Base-by-base conservation (phyloP, 768 basidiomycete genomes). In the Leccinellum albellum region DNA sequence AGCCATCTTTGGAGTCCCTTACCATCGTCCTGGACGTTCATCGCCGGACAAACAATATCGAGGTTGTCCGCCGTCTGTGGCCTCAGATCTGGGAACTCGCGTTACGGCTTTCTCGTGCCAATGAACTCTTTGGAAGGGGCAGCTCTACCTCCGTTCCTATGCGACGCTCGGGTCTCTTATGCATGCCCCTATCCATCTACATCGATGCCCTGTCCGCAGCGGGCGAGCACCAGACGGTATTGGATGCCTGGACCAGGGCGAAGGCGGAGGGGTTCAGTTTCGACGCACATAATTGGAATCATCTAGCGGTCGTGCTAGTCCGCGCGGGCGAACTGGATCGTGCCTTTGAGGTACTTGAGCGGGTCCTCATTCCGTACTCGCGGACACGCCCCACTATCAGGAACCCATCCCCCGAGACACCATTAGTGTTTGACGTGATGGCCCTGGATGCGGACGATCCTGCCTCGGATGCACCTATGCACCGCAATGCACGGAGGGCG, bases 201-300 rank as follows among this genome's bases (percentile, higher is more conserved):
- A 83, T 97, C 58, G 86, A 91, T 61, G 79, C 83, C 6, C 74
- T 95, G 51, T 89, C 91, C 2, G 71, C 75, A 3, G 80, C 79
- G 0, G 88, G 87, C 2, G 66, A 75, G 35, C 87, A 94, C 62
- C 60, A 66, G 8, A 81, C 85, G 57, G 79, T 95, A 46, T 80
- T 85, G 15, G 65, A 68, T 3, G 76, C 80, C 0, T 98, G 96
- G 94, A 74, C 76, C n/a, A 68, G 75, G 29, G 79, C 91, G 50
- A 80, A 81, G 58, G 61, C 70, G 12, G 71, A 76, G 10, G 90
- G 91, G 2, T 88, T 95, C 63, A 78, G 78, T 13, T 92, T 94
- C 69, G 91, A 95, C 68, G 81, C 89, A 13, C 85, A 89, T 64
- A 98, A 97, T 70, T 98, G 93, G 90, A 97, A 96, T 65, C 85